Percentiles rank a stretch among this genome's conserved stretches.
These are phyloP conservation scores for Colletotrichum sp. DNA, from an alignment of 2,329 filamentous ascomycete species.

Conservation along the genomic window DNA sequence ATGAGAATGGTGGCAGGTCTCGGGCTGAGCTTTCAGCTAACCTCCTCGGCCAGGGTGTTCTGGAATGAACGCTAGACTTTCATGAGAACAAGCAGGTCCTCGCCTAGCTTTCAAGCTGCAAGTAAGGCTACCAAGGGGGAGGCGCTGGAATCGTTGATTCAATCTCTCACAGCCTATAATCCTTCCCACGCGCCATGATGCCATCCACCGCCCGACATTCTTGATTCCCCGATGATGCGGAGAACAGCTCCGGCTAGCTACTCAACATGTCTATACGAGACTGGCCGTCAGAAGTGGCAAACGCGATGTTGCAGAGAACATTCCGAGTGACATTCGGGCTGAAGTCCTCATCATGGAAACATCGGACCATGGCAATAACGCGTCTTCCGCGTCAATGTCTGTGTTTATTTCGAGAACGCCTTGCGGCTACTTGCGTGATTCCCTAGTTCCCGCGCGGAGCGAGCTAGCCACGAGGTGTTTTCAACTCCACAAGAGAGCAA, in stretches of 20 bases:
- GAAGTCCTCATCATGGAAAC: neutral
- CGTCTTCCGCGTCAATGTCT: neutral
- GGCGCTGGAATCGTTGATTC: neutral
- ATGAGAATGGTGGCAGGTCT: neutral
- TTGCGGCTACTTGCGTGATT: neutral
- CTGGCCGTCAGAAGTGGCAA: neutral
- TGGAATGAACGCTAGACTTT: neutral
- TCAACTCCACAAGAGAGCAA: neutral
- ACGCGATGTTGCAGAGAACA: neutral
- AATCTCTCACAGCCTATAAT: neutral
- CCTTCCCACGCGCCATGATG: neutral
- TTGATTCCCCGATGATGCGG: neutral
- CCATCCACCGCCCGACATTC: neutral
- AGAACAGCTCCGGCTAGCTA: neutral
- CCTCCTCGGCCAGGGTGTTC: neutral
- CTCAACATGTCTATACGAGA: neutral
- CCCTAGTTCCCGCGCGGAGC: neutral
- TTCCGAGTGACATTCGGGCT: neutral
- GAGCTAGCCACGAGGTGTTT: neutral
- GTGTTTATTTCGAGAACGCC: neutral
- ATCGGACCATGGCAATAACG: neutral
- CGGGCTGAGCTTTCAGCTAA: neutral
- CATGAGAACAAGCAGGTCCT: neutral
- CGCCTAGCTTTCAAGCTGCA: neutral
- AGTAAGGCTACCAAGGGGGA: neutral